Evolutionary conservation across 1,284 basidiomycete species (phyloP).

Genomic region (Fomes fomentarius): DNA sequence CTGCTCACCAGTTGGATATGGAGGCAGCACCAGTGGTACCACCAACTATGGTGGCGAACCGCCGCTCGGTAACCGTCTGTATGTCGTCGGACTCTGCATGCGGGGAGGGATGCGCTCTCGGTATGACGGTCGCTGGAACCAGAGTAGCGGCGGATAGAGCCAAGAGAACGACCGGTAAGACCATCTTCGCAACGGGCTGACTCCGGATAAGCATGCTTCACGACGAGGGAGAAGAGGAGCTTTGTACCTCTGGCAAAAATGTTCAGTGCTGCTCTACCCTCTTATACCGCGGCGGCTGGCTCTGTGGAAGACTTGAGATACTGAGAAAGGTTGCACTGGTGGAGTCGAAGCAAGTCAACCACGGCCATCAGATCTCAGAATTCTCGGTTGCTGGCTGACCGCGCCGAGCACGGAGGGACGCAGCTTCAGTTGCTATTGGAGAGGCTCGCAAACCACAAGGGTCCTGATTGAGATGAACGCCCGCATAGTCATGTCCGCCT

Average conservation of each 20-base stretch:
- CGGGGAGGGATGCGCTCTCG: constrained; percentile 2
- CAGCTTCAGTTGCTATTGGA: neutral
- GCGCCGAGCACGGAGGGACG: constrained; percentile 4
- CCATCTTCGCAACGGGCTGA: constrained; percentile 3
- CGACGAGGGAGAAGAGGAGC: constrained; percentile 1
- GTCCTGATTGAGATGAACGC: neutral
- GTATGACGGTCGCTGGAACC: constrained; percentile 7
- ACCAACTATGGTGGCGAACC: constrained; percentile 33
- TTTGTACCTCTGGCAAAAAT: constrained; percentile 3
- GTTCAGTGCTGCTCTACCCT: neutral
- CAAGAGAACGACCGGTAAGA: constrained; percentile 10
- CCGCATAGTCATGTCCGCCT: neutral
- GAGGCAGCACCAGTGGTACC: constrained; percentile 26
- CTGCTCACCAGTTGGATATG: constrained; percentile 32
- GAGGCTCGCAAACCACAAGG: neutral
- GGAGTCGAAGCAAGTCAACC: constrained; percentile 14
- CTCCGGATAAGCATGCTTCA: constrained; percentile 8
- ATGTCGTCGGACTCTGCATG: constrained; percentile 24
- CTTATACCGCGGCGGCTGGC: constrained; percentile 15
- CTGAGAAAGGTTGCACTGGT: constrained; percentile 14
- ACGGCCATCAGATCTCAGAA: constrained; percentile 12
- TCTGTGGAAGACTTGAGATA: neutral
- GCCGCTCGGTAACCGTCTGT: constrained; percentile 29
- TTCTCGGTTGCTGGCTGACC: constrained; percentile 11
- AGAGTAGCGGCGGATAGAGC: constrained; percentile 10